phyloP scores from a whole-genome alignment of 768 basidiomycete genomes.

The Clavulina sp. region DNA sequence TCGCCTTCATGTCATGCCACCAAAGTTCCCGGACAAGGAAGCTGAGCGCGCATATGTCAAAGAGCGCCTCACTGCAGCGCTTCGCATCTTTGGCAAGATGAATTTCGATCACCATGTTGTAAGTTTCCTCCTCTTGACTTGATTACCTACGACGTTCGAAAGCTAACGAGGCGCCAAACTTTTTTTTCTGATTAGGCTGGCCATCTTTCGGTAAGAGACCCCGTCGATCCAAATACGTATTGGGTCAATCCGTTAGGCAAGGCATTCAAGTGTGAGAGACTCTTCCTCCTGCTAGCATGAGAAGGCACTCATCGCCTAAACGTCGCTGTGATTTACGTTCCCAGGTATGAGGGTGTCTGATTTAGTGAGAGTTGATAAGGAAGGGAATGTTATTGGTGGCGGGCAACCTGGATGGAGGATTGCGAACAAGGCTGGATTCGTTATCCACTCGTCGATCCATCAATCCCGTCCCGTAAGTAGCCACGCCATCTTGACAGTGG shows the following conservation, averaged over 20 bases:
- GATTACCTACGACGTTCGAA: background rate
- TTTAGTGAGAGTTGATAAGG: slow-evolving; percentile 29
- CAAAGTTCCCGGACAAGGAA: slow-evolving; percentile 31
- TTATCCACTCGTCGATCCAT: slow-evolving; percentile 30
- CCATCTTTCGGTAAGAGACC: background rate
- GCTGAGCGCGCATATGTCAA: background rate
- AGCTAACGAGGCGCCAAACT: background rate
- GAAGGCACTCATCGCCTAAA: no score
- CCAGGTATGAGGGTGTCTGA: background rate
- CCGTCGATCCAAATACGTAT: slow-evolving; percentile 21
- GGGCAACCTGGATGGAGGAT: slow-evolving; percentile 18
- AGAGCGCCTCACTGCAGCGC: slow-evolving; percentile 8
- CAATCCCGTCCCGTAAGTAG: slow-evolving; percentile 23
- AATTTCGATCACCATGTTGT: slow-evolving; percentile 14
- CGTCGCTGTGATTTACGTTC: background rate
- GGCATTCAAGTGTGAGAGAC: slow-evolving; percentile 8
- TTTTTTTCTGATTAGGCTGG: no score
- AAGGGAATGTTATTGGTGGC: slow-evolving; percentile 19
- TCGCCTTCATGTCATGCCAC: no score
- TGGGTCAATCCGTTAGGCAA: slow-evolving; percentile 32
- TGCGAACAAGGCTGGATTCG: slow-evolving; percentile 24
- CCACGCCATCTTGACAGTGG: background rate
- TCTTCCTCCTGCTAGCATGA: background rate
- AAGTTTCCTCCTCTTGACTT: slow-evolving; percentile 19
- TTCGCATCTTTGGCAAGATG: background rate